Base-by-base conservation (phyloP, 331 rosid species). In the Phaseolus coccineus region DNA sequence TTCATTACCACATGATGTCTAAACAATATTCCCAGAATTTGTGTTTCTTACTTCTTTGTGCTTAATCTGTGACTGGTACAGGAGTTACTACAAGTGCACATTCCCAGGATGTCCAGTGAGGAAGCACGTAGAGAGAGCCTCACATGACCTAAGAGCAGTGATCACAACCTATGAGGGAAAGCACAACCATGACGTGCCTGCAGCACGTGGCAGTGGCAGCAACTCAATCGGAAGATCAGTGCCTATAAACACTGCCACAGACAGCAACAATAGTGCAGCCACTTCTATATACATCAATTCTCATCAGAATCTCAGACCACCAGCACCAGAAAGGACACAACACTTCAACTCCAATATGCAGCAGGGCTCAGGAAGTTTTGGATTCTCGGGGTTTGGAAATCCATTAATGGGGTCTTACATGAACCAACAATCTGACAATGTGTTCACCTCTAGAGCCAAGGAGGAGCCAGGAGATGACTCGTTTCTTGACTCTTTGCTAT, bases 31-130 rank as follows among this genome's bases (percentile, higher is more conserved):
- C 55, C 19, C 1, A 52, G 1, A 11, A 22, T 22, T 33, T 69
- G 24, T 48, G 22, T 4, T 37, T 56, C 72, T 78, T 28, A 57
- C 37, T 46, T 58, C 55, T 4, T 15, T 67, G 35, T 10, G 50
- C 28, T 25, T 14, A 14, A 76, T 33, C 5, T 83, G 33, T 39
- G 37, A 73, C 61, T 77, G 24, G 15, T 59, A 13, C 55, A 95
- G 99, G 97, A 95, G 99, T 86, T 95, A 95, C 90, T 95, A 95
- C 85, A 95, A 95, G 86, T 95, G 99, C 84, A 95, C 99, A 68
- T 73, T 74, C 64, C 93, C 90, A 61, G 98, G 90, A 52, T 95
- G 99, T 80, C 92, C 94, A 16, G 98, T 95, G 82, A 90, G 99
- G 56, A 95, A 95, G 86, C 99, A 95, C 8, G 97, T 95, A 6